phyloP scores from a whole-genome alignment of 2,329 filamentous ascomycete species.

The Hortaea werneckii region DNA sequence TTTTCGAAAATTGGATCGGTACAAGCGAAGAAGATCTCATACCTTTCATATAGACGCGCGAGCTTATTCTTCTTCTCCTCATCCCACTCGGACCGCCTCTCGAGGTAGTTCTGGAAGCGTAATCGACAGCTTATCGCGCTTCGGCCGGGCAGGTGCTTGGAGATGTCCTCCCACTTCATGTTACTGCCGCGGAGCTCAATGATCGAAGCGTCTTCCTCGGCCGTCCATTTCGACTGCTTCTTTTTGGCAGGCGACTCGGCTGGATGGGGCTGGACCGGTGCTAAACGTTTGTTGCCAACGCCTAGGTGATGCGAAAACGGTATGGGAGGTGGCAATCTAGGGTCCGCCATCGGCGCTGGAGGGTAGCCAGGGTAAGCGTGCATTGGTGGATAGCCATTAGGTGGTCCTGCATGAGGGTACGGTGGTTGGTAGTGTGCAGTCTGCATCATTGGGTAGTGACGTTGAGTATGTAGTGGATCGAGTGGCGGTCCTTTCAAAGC shows the following conservation, averaged over 20 bases:
- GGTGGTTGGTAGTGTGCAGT: constrained; percentile 17
- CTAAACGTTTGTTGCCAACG: constrained; percentile 29
- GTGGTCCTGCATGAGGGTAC: constrained; percentile 7
- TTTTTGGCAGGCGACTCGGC: constrained; percentile 68
- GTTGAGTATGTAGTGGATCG: constrained; percentile 4
- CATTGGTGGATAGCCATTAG: constrained; percentile 17
- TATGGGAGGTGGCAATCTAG: constrained; percentile 16
- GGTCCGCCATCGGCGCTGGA: constrained; percentile 17
- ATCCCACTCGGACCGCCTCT: constrained; percentile 87
- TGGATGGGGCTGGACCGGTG: constrained; percentile 37
- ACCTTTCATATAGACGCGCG: constrained; percentile 91
- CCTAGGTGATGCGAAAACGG: constrained; percentile 34
- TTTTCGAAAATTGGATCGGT: not conserved
- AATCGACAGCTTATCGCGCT: constrained; percentile 90
- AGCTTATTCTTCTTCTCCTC: constrained; percentile 97
- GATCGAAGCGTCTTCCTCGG: constrained; percentile 85
- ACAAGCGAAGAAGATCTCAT: constrained; percentile 22
- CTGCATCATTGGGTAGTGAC: constrained; percentile 20
- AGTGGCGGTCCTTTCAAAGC: constrained; percentile 12
- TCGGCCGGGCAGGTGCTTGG: constrained; percentile 76
- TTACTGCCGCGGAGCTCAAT: constrained; percentile 81
- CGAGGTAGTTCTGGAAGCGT: constrained; percentile 95
- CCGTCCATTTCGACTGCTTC: constrained; percentile 94
- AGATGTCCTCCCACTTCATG: constrained; percentile 99
- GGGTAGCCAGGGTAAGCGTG: constrained; percentile 19